Evolutionary conservation across 164 flowering plant genomes (phyloP).

Genomic region (Annona squamosa): DNA sequence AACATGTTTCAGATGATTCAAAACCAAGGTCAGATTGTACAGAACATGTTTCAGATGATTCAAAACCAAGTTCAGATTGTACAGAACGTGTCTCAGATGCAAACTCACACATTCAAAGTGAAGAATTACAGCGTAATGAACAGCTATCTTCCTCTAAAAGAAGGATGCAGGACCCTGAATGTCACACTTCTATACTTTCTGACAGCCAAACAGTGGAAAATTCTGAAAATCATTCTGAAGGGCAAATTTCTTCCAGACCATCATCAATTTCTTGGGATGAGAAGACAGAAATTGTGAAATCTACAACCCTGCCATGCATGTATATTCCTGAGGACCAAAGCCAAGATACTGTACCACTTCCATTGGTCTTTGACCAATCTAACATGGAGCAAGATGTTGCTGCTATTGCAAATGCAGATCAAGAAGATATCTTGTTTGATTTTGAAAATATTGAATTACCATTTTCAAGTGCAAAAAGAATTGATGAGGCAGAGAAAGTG

Average conservation of each 20-base stretch:
- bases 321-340: constrained; percentile 11
- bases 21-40: not conserved
- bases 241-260: constrained; percentile 28
- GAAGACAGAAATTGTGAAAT: constrained; percentile 55
- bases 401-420: constrained; percentile 15
- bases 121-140: constrained; percentile 28
- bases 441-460: constrained; percentile 16
- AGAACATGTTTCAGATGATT: constrained; percentile 20
- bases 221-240: constrained; percentile 25
- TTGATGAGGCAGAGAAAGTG: constrained; percentile 36
- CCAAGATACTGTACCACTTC: constrained; percentile 20
- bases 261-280: constrained; percentile 73
- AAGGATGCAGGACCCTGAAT: constrained; percentile 21
- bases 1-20: no score
- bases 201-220: constrained; percentile 14
- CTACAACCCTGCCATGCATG: constrained; percentile 12
- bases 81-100: constrained; percentile 19
- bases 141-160: constrained; percentile 27
- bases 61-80: not conserved
- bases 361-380: constrained; percentile 15
- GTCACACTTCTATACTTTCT: constrained; percentile 21
- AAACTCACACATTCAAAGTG: constrained; percentile 26
- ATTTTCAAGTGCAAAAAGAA: constrained; percentile 15
- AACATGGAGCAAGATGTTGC: constrained; percentile 16
- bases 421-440: constrained; percentile 18